Evolutionary conservation across 176 grass and related monocot species (phyloP).

Genomic region (Rhynchospora pubera): DNA sequence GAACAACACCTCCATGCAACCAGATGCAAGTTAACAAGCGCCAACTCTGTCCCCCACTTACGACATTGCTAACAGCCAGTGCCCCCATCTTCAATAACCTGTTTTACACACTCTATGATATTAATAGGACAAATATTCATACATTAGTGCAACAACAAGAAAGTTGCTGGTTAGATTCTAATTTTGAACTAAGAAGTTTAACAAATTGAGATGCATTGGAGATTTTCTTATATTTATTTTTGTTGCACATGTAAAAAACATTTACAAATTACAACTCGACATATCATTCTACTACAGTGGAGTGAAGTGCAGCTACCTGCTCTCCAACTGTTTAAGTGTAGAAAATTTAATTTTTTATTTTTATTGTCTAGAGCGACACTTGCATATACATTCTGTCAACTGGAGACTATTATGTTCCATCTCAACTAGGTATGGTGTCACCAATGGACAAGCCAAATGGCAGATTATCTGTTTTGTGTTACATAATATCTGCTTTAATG

Average conservation of each 20-base stretch:
- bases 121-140: neutral
- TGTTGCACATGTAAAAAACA: neutral
- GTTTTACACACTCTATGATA: neutral
- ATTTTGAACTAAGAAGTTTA: neutral
- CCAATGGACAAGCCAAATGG: neutral
- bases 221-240: neutral
- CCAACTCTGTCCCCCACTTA: constrained; percentile 62
- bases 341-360: neutral
- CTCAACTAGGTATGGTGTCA: neutral
- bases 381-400: neutral
- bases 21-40: constrained; percentile 90
- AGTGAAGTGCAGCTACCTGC: neutral
- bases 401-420: neutral
- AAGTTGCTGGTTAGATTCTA: neutral
- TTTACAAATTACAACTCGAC: neutral
- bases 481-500: neutral
- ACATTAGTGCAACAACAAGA: neutral
- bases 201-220: neutral
- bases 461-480: neutral
- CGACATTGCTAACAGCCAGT: constrained; percentile 54
- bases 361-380: neutral
- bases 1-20: constrained; percentile 89
- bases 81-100: constrained; percentile 87
- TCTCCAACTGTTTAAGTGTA: neutral
- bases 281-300: neutral